These are phyloP conservation scores for Acrocalymma vagum DNA, from an alignment of 2,329 filamentous ascomycete species.

Conservation along the genomic window DNA sequence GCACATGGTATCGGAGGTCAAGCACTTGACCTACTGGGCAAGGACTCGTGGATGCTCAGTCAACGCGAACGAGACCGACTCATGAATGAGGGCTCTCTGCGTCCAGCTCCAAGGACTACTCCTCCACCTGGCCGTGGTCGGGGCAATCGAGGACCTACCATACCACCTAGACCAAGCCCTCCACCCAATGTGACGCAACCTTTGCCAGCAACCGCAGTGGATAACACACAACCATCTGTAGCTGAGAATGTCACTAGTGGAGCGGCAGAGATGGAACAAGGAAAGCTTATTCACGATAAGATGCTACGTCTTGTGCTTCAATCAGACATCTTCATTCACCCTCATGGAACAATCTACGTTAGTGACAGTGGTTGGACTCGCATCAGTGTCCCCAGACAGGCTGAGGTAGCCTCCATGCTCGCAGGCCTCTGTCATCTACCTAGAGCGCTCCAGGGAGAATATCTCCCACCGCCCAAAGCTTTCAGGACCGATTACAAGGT, in stretches of 20 bases:
- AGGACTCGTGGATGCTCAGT: slow-evolving; percentile 31
- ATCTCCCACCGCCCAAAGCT: slow-evolving; percentile 33
- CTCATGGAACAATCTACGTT: slow-evolving; percentile 33
- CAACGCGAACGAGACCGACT: slow-evolving; percentile 23
- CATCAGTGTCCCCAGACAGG: slow-evolving; percentile 30
- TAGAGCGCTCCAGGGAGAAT: slow-evolving; percentile 33
- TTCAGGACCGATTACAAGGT: slow-evolving; percentile 29
- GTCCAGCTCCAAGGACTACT: slow-evolving; percentile 4
- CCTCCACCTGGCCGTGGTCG: background rate
- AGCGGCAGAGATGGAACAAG: slow-evolving; percentile 34
- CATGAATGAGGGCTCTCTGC: slow-evolving; percentile 17
- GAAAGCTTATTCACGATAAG: slow-evolving; percentile 28
- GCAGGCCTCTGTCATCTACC: slow-evolving; percentile 37
- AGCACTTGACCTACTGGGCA: slow-evolving; percentile 25
- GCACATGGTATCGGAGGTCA: slow-evolving; percentile 31
- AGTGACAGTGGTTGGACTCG: slow-evolving; percentile 35
- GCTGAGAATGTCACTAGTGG: too few species aligned
- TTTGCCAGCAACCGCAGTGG: background rate
- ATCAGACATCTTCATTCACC: slow-evolving; percentile 33
- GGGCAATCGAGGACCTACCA: slow-evolving; percentile 1
- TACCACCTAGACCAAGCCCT: background rate
- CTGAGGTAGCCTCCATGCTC: slow-evolving; percentile 26
- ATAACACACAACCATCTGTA: too few species aligned
- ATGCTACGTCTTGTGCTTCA: slow-evolving; percentile 38
- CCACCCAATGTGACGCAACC: background rate